These are phyloP conservation scores for Salvia hispanica DNA, from an alignment of 257 asterid genomes.

Conservation along the genomic window DNA sequence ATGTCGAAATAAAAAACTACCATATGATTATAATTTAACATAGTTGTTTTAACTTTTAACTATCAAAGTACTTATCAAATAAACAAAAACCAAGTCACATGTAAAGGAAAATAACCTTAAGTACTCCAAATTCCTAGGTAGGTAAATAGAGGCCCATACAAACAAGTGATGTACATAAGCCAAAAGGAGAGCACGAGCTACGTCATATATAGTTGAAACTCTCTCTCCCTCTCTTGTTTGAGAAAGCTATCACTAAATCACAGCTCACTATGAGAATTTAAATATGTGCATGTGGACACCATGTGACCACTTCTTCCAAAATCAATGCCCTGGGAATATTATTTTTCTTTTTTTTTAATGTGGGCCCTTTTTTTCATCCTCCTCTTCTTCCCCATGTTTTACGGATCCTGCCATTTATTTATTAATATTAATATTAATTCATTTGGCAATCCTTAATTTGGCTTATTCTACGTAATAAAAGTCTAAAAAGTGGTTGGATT, in stretches of 20 bases:
- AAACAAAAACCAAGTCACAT: background rate
- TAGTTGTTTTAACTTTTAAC: background rate
- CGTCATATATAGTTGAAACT: constrained; percentile 9
- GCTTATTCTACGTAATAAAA: constrained; percentile 32
- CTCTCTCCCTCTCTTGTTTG: constrained; percentile 22
- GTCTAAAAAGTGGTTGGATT: background rate
- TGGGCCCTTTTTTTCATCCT: constrained; percentile 39
- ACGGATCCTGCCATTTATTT: constrained; percentile 51
- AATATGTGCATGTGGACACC: constrained; percentile 38
- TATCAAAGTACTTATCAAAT: background rate
- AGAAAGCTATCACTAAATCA: constrained; percentile 16
- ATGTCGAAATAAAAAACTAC: background rate
- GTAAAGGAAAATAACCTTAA: constrained; percentile 18
- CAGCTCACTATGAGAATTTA: constrained; percentile 39
- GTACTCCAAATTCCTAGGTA: constrained; percentile 25
- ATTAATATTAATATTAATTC: constrained; percentile 19
- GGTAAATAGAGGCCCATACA: constrained; percentile 26
- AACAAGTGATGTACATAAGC: constrained; percentile 28
- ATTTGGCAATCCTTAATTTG: constrained; percentile 39
- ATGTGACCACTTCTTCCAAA: constrained; percentile 50
- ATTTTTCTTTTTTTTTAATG: background rate
- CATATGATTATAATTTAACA: background rate
- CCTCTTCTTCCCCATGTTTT: constrained; percentile 41
- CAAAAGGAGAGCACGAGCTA: constrained; percentile 27
- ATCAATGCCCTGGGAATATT: constrained; percentile 43